These are phyloP conservation scores for Mycosphaerelloides madeirae DNA, from an alignment of 2,329 filamentous ascomycete genomes.

Conservation along the genomic window DNA sequence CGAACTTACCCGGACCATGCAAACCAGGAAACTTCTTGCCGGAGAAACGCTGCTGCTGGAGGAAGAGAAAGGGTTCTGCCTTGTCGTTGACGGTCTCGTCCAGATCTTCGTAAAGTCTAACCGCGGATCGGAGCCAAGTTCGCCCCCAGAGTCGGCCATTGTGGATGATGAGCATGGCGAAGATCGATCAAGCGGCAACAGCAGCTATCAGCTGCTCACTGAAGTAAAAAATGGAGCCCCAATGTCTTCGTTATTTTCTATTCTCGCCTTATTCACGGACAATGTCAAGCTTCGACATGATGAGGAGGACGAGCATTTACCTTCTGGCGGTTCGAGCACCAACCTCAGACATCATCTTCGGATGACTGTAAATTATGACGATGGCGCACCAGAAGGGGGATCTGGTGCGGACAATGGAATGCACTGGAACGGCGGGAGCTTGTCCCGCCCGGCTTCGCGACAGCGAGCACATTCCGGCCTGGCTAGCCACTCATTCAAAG, in stretches of 20 bases:
- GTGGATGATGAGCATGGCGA: conserved; percentile 52
- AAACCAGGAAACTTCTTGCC: conserved; percentile 91
- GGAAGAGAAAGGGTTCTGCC: conserved; percentile 95
- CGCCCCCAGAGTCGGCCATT: conserved; percentile 39
- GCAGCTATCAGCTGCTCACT: conserved; percentile 89
- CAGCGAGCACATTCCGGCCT: conserved; percentile 21
- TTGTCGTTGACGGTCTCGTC: conserved; percentile 92
- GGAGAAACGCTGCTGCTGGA: conserved; percentile 93
- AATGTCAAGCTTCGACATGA: conserved; percentile 75
- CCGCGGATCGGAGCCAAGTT: conserved; percentile 39
- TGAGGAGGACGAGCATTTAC: conserved; percentile 54
- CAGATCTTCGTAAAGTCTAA: conserved; percentile 98
- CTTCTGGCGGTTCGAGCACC: conserved; percentile 17
- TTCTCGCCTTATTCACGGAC: conserved; percentile 94
- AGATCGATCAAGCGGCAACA: conserved; percentile 63
- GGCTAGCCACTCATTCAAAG: conserved; percentile 18
- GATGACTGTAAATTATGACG: conserved; percentile 19
- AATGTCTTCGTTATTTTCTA: conserved; percentile 97
- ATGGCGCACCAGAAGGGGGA: conserved; percentile 15
- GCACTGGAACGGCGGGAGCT: conserved; percentile 16
- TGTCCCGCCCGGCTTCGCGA: conserved; percentile 24
- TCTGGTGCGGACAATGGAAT: conserved; percentile 24
- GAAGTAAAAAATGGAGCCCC: conserved; percentile 97
- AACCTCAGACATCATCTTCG: conserved; percentile 23
- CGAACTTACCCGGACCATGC: conserved; percentile 95